Evolutionary conservation across 1,139 yeast species (phyloP).

Genomic region (Diutina catenulata): DNA sequence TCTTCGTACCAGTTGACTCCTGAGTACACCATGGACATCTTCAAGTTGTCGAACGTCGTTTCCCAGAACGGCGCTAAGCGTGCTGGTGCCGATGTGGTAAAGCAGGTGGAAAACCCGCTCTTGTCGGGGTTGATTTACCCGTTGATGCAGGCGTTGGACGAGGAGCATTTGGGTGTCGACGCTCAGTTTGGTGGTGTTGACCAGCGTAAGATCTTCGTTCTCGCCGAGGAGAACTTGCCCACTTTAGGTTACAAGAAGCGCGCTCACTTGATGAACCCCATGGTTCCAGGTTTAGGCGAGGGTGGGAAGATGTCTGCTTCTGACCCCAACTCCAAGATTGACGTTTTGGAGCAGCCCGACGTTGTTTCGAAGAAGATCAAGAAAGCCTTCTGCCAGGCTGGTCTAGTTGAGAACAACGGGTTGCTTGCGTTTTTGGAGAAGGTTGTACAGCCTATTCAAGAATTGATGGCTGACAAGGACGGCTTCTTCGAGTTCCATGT

Average conservation of each 20-base stretch:
- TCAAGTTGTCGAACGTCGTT: conserved; percentile 69
- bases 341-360: conserved; percentile 81
- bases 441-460: conserved; percentile 80
- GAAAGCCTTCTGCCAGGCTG: conserved; percentile 93
- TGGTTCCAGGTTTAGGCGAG: conserved; percentile 96
- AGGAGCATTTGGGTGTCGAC: conserved; percentile 78
- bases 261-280: conserved; percentile 96
- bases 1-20: conserved; percentile 74
- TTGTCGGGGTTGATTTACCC: conserved; percentile 94
- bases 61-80: conserved; percentile 95
- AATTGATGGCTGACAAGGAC: conserved; percentile 45
- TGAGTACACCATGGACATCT: conserved; percentile 80
- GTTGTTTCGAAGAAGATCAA: conserved; percentile 80
- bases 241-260: conserved; percentile 88
- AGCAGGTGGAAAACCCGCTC: conserved; percentile 90
- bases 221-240: conserved; percentile 91
- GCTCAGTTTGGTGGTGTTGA: conserved; percentile 99
- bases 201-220: conserved; percentile 93
- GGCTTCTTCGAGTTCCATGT: conserved; percentile 54
- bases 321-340: conserved; percentile 96
- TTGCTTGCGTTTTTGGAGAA: conserved; percentile 73
- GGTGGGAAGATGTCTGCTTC: conserved; percentile 99
- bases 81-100: conserved; percentile 99
- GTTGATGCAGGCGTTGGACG: conserved; percentile 97
- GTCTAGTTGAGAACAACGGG: conserved; percentile 86